Evolutionary conservation across 192 early-diverging fungal species (phyloP).

Genomic region (Podila horticola): DNA sequence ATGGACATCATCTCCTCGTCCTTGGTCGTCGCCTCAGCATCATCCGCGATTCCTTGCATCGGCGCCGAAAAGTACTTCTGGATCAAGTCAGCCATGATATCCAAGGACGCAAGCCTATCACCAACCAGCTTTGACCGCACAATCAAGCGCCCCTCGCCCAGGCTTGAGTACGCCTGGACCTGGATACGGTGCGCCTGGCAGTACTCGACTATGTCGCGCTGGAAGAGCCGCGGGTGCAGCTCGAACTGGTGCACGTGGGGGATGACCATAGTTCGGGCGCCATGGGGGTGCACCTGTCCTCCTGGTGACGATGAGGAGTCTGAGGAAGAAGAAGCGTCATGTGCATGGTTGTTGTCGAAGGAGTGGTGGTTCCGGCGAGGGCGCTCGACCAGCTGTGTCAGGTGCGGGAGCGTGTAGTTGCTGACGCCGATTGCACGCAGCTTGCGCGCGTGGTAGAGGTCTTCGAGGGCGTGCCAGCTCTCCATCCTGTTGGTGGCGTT

Average conservation of each 20-base stretch:
- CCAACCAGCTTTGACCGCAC: constrained; percentile 6
- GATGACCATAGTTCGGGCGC: constrained; percentile 56
- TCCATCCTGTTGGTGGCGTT: constrained; percentile 62
- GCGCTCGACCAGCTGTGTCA: constrained; percentile 64
- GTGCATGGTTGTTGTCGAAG: constrained; percentile 8
- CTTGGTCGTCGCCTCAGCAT: background rate
- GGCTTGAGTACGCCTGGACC: constrained; percentile 77
- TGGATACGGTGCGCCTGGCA: constrained; percentile 66
- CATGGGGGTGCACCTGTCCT: no score
- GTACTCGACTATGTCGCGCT: constrained; percentile 64
- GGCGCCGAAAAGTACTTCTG: constrained; percentile 42
- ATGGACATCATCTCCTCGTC: constrained; percentile 21
- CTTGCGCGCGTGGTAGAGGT: constrained; percentile 65
- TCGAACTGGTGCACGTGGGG: constrained; percentile 81
- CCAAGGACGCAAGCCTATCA: constrained; percentile 12
- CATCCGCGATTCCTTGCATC: background rate
- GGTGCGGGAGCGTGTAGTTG: constrained; percentile 71
- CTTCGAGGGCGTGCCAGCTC: constrained; percentile 73
- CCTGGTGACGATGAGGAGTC: background rate
- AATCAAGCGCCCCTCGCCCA: constrained; percentile 69
- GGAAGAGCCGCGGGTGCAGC: constrained; percentile 71
- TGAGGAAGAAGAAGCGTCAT: constrained; percentile 15
- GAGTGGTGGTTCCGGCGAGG: constrained; percentile 2
- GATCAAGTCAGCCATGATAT: constrained; percentile 43
- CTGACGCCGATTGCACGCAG: constrained; percentile 76